Base-by-base conservation (phyloP, 2,329 filamentous ascomycete genomes). In the Cladosporium sp. region DNA sequence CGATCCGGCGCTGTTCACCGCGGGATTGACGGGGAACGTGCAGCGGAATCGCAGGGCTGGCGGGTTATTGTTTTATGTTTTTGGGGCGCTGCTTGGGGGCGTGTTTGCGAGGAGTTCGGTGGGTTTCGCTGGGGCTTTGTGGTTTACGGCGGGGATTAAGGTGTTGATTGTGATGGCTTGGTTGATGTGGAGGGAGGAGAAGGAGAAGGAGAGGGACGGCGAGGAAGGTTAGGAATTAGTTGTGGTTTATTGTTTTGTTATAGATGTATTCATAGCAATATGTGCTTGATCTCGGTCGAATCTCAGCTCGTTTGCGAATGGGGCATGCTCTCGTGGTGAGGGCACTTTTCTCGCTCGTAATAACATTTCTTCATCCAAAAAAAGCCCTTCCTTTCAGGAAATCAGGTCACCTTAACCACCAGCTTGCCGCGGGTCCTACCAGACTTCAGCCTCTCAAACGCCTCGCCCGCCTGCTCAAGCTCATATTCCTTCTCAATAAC, bases 341-440 rank as follows among this genome's bases (percentile, higher is more conserved):
- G 8, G 12, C 35, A 37, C 35, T 18, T 53, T 29, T 53, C 28
- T 29, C 12, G 23, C 14, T 53, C 12, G 23, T 18, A 1, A 1
- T 14, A 26, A 7, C 14, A 14, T 16, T 53, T 26, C 6, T 23
- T 31, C 28, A 37, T 7, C 12, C 18, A 56, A 37, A 26, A 26
- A 26, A 26, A 26, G 23, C 29, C 33, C 6, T 16, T 40, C 33
- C 3, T 3, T 18, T 21, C 8, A 16, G 14, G 2, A 23, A 18
- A 29, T 62, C 18, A 55, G 5, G 73, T 11, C 18, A 75, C 69
- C 57, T 70, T 69, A 16, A 82, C 70, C 3, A 90, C 79, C 68
- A 90, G 76, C 77, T 90, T 90, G 0, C 88, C 88, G 67, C 77
- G 83, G 1, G 84, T 80, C 37, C 83, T 80, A 0, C 84, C 83